These are phyloP conservation scores for Xerocomus amazonicus DNA, from an alignment of 1,284 basidiomycete genomes.

Conservation along the genomic window DNA sequence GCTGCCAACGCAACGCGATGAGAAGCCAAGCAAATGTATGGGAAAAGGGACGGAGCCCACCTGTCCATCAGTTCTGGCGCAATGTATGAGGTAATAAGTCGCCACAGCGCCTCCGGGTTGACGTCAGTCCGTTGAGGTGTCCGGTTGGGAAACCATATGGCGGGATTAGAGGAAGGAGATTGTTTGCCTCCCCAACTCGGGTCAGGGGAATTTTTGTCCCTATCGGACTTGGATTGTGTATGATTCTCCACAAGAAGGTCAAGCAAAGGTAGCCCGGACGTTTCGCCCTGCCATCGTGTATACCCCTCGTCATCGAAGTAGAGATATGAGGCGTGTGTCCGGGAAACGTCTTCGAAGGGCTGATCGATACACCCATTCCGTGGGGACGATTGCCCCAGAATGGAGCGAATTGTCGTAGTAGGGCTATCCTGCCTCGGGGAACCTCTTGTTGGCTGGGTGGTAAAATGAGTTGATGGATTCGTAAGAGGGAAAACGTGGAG, in stretches of 20 bases:
- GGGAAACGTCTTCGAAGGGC: slow-evolving; percentile 53
- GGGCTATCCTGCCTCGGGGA: slow-evolving; percentile 45
- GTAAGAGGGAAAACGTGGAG: slow-evolving; percentile 70
- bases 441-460: slow-evolving; percentile 37
- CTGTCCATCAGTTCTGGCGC: slow-evolving; percentile 88
- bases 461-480: slow-evolving; percentile 76
- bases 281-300: slow-evolving; percentile 85
- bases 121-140: slow-evolving; percentile 68
- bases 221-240: slow-evolving; percentile 37
- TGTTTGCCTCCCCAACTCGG: slow-evolving; percentile 27
- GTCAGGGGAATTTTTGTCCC: slow-evolving; percentile 25
- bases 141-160: slow-evolving; percentile 77
- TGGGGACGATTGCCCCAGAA: slow-evolving; percentile 35
- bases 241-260: slow-evolving; percentile 72
- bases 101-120: slow-evolving; percentile 76
- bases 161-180: slow-evolving; percentile 25
- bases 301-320: slow-evolving; percentile 82
- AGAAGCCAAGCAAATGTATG: slow-evolving; percentile 11
- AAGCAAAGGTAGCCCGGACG: slow-evolving; percentile 82
- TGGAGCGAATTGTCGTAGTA: slow-evolving; percentile 39
- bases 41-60: slow-evolving; percentile 37
- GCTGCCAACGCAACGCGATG: slow-evolving; percentile 36
- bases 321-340: slow-evolving; percentile 69
- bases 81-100: slow-evolving; percentile 70
- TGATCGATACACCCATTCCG: slow-evolving; percentile 36